Evolutionary conservation across 805 yeast genomes (phyloP), one percentile per base, ranked within the genome.

Genomic region (Ascoidea tarda): DNA sequence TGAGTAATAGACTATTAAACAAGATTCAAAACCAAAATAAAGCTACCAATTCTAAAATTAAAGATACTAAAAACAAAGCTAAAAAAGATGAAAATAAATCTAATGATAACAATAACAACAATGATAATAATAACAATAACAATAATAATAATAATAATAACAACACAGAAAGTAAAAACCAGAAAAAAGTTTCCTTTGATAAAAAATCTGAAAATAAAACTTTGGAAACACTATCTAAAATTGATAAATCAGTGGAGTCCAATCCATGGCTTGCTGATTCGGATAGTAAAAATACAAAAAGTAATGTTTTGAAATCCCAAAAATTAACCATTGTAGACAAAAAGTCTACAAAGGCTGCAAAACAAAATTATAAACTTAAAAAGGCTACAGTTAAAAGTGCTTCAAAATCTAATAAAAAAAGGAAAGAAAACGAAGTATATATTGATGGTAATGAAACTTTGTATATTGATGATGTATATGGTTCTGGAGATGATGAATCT

Each of bases 211-310:
- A 16, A 28, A n/a, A 6, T 10, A 32, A 51, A 45, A 47, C 16
- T 42, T 47, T 46, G 54, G 16, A 51, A 53, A 59, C 52, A 38
- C 54, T 55, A 47, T 53, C 56, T 8, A 52, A 50, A 6, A 47
- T 57, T 10, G 56, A 57, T 33, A 55, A 44, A 32, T 55, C 51
- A 8, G 69, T 66, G 5, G 69, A 64, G 32, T 50, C 59, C 4
- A 78, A 78, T 52, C 81, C 84, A n/a, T 78, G 84, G 83, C 58
- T 78, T 33, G 67, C 65, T 38, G 63, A 54, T 42, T 57, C 60
- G 52, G 66, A 63, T 52, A 67, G 62, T 49, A 33, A 54, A 50
- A 14, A 53, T 60, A 62, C 47, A 62, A 62, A 33, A 55, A 50
- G 47, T 16, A 56, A 53, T 32, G 62, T 60, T n/a, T 66, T 70